phyloP scores from a whole-genome alignment of 2,329 filamentous ascomycete genomes.

The Botrytis elliptica region DNA sequence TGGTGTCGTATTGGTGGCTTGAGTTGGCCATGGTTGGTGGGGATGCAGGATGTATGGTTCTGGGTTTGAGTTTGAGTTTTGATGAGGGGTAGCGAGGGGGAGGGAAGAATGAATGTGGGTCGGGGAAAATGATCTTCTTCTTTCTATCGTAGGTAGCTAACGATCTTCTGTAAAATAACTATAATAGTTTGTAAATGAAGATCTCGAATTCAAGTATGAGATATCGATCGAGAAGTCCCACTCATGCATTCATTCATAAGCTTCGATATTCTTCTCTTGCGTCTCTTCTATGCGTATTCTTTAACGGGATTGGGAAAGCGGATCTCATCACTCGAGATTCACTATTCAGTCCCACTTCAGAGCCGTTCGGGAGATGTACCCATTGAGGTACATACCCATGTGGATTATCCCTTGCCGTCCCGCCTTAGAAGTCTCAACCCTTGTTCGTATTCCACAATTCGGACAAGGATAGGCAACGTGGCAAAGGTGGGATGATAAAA shows the following conservation, averaged over 20 bases:
- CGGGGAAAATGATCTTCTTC: not conserved
- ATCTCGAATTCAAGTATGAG: not conserved
- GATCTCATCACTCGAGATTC: not conserved
- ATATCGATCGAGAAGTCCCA: not conserved
- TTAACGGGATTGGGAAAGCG: not conserved
- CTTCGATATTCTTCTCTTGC: not conserved
- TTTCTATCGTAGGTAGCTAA: not conserved
- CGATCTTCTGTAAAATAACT: not conserved
- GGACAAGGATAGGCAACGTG: not conserved
- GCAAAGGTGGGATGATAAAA: not conserved
- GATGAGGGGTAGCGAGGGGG: not conserved
- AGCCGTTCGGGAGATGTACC: not conserved
- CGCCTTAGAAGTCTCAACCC: not conserved
- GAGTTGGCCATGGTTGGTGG: constrained; percentile 24
- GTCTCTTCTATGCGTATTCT: not conserved
- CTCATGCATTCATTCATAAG: not conserved
- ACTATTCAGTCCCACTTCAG: constrained; percentile 2
- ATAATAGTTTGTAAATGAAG: not conserved
- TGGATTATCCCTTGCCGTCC: not conserved
- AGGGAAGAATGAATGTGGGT: not conserved
- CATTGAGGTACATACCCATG: constrained; percentile 1
- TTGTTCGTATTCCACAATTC: not conserved
- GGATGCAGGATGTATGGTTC: not conserved
- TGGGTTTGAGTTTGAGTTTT: not conserved
- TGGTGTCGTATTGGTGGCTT: constrained; percentile 29